Percentiles rank a stretch among this genome's conserved stretches.
Conservation (phyloP, 306 rosid species). For the Lupinus albus region DNA sequence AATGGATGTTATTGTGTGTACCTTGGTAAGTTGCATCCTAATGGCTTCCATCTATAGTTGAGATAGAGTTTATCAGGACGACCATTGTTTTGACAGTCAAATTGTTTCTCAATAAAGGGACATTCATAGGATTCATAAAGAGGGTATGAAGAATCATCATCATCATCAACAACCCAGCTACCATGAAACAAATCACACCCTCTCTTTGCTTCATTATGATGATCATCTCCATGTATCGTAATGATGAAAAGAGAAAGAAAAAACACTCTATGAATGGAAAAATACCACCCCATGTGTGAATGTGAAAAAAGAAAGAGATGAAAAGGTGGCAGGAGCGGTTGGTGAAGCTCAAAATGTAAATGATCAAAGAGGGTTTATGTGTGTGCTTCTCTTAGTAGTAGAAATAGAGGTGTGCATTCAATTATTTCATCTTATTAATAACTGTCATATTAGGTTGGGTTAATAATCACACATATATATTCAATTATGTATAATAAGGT, state of each 20-base stretch:
- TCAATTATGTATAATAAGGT: neutral
- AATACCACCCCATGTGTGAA: slow-evolving; percentile 36
- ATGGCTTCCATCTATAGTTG: no score
- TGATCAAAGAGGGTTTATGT: no score
- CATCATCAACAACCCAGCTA: slow-evolving; percentile 60
- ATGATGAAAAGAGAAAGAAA: slow-evolving; percentile 22
- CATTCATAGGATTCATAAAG: slow-evolving; percentile 56
- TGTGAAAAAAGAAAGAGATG: slow-evolving; percentile 6
- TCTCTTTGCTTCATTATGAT: no score
- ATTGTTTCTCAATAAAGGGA: slow-evolving; percentile 59
- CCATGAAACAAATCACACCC: no score
- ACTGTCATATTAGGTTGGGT: no score
- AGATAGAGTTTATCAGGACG: no score
- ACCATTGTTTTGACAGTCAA: slow-evolving; percentile 46
- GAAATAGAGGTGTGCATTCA: no score
- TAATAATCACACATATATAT: neutral
- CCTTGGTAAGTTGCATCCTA: no score
- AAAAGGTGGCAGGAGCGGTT: slow-evolving; percentile 7
- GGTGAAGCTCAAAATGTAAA: slow-evolving; percentile 2
- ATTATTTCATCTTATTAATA: no score
- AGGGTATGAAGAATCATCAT: slow-evolving; percentile 49
- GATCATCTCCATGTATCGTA: no score
- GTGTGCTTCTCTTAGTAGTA: no score
- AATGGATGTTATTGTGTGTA: no score
- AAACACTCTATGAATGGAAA: neutral